Conservation (phyloP, 139 green algal genomes). For the Coelastrella sp. region DNA sequence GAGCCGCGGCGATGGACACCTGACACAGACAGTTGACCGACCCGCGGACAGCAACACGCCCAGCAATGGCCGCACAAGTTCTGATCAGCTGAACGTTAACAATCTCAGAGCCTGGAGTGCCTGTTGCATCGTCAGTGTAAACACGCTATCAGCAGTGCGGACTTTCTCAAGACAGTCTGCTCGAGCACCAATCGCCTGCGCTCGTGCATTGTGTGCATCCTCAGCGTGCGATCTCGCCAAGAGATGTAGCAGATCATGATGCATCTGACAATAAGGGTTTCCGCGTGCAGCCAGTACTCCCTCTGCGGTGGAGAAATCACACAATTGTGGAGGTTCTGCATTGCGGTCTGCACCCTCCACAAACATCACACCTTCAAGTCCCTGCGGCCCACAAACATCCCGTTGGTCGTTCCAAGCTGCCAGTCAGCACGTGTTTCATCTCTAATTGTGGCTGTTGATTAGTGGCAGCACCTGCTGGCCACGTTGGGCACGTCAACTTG, state of each 20-base stretch:
- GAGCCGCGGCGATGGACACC: too few species aligned
- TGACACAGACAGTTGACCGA: too few species aligned
- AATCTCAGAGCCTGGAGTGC: slow-evolving; percentile 61
- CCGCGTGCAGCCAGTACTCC: slow-evolving; percentile 43
- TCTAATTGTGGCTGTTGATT: too few species aligned
- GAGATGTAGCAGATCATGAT: slow-evolving; percentile 58
- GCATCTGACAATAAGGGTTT: slow-evolving; percentile 48
- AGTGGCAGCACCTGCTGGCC: too few species aligned
- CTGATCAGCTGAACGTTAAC: slow-evolving; percentile 60
- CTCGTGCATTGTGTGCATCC: not conserved
- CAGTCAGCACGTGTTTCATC: not conserved
- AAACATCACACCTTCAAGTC: slow-evolving; percentile 72
- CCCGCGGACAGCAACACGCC: too few species aligned
- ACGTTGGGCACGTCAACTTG: too few species aligned
- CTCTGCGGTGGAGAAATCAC: slow-evolving; percentile 59
- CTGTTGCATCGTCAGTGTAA: slow-evolving; percentile 56
- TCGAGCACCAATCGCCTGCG: slow-evolving; percentile 38
- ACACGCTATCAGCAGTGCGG: slow-evolving; percentile 48
- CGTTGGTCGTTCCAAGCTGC: too few species aligned
- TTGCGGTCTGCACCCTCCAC: slow-evolving; percentile 64
- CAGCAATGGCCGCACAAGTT: too few species aligned
- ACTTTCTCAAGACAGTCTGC: slow-evolving; percentile 50
- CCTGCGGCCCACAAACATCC: slow-evolving; percentile 38
- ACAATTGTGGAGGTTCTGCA: slow-evolving; percentile 52
- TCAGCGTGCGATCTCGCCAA: slow-evolving; percentile 38